These are phyloP conservation scores for Globisporangium emineosum DNA, from an alignment of 352 stramenopile species.

Conservation along the genomic window DNA sequence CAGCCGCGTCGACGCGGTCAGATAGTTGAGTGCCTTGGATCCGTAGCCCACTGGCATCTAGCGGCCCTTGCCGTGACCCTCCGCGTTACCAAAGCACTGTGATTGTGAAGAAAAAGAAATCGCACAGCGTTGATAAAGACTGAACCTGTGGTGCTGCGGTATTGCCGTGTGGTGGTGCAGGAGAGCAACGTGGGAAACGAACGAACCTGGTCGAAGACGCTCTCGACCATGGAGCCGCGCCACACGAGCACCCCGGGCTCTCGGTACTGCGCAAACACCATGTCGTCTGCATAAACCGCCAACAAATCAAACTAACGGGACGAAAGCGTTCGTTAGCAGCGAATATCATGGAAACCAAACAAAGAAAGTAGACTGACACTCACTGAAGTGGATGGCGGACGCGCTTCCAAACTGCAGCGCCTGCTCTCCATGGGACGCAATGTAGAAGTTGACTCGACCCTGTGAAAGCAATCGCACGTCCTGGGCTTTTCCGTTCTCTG, in stretches of 20 bases:
- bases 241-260: slow-evolving; percentile 98
- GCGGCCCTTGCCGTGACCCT: slow-evolving; percentile 94
- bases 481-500: slow-evolving; percentile 9
- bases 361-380: not conserved
- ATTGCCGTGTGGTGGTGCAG: no score
- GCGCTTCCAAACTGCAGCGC: slow-evolving; percentile 94
- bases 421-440: slow-evolving; percentile 93
- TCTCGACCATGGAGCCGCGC: slow-evolving; percentile 95
- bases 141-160: no score
- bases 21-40: slow-evolving; percentile 92
- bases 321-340: not conserved
- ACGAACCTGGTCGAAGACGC: slow-evolving; percentile 93
- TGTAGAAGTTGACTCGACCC: slow-evolving; percentile 98
- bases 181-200: no score
- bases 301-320: not conserved
- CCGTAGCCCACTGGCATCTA: slow-evolving; percentile 99
- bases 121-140: no score
- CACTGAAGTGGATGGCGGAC: slow-evolving; percentile 74
- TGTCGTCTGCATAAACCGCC: slow-evolving; percentile 77
- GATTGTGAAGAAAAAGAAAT: not conserved
- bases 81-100: slow-evolving; percentile 94
- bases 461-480: slow-evolving; percentile 99
- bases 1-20: slow-evolving; percentile 96
- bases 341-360: not conserved
- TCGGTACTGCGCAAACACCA: slow-evolving; percentile 97